phyloP scores from a whole-genome alignment of 1,139 yeast genomes.

The Suhomyces atakaporum region DNA sequence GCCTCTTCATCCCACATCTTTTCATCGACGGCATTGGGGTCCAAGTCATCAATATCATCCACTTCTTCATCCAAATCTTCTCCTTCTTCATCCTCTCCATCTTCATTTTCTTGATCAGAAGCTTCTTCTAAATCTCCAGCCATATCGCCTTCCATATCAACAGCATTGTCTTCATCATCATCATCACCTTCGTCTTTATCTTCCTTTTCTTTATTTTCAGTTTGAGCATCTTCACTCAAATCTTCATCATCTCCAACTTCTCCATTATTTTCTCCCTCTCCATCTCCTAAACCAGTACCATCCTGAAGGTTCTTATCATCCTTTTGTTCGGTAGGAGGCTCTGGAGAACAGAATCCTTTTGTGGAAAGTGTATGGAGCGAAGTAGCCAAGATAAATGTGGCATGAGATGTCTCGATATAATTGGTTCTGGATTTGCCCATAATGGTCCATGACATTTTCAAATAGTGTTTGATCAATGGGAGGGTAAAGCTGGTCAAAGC shows the following conservation, averaged over 20 bases:
- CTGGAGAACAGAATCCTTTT: constrained; percentile 95
- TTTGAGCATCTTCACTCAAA: constrained; percentile 83
- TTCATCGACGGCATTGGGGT: constrained; percentile 95
- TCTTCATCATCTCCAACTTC: constrained; percentile 95
- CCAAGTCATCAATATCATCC: constrained; percentile 86
- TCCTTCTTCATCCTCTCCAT: constrained; percentile 51
- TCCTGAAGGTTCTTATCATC: constrained; percentile 65
- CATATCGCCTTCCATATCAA: constrained; percentile 95
- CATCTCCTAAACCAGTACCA: constrained; percentile 98
- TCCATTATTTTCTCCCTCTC: constrained; percentile 83
- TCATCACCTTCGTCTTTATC: constrained; percentile 62
- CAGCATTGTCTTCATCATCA: constrained; percentile 75
- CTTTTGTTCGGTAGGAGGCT: constrained; percentile 69
- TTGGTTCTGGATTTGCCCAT: constrained; percentile 45
- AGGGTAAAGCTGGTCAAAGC: constrained; percentile 55
- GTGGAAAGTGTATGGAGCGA: constrained; percentile 63
- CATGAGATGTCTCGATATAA: constrained; percentile 57
- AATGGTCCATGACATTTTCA: constrained; percentile 42
- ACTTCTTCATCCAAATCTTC: constrained; percentile 84
- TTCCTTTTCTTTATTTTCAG: constrained; percentile 74
- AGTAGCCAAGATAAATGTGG: constrained; percentile 60
- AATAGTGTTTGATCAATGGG: constrained; percentile 60
- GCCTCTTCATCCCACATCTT: constrained; percentile 99
- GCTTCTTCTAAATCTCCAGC: constrained; percentile 87
- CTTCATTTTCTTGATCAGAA: constrained; percentile 66